phyloP scores from a whole-genome alignment of 106 monocot genomes.

The Dendrobium nobile region DNA sequence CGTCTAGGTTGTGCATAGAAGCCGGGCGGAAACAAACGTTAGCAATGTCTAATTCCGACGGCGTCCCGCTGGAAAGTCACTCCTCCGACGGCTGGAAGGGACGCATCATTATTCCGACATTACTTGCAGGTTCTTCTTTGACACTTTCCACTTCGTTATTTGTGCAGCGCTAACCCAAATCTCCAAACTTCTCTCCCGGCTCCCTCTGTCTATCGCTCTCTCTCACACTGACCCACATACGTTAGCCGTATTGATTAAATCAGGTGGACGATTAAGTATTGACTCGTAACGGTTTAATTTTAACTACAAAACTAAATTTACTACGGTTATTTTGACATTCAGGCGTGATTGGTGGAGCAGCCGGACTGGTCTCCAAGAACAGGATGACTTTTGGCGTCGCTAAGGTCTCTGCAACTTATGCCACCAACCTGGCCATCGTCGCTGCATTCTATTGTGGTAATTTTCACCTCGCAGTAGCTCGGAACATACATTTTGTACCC shows the following conservation, averaged over 20 bases:
- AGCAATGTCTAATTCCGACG: neutral
- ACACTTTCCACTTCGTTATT: neutral
- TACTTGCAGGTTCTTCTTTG: slow-evolving; percentile 33
- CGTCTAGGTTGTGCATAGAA: neutral
- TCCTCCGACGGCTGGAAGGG: slow-evolving; percentile 41
- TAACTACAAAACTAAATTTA: neutral
- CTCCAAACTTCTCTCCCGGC: neutral
- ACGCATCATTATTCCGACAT: slow-evolving; percentile 46
- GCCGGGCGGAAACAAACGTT: neutral
- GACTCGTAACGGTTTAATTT: neutral
- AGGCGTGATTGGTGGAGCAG: slow-evolving; percentile 52
- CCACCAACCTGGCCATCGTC: slow-evolving; percentile 64
- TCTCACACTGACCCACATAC: no score
- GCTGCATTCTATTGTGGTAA: slow-evolving; percentile 87
- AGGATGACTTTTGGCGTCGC: slow-evolving; percentile 38
- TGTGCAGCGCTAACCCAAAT: neutral
- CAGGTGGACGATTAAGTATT: neutral
- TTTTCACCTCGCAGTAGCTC: neutral
- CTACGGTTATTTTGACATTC: neutral
- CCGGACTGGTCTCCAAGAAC: slow-evolving; percentile 64
- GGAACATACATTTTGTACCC: neutral
- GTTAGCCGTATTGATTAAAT: neutral
- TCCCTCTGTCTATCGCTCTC: neutral
- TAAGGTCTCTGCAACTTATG: slow-evolving; percentile 40
- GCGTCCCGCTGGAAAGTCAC: neutral